These are phyloP conservation scores for Moesziomyces antarcticus DNA, from an alignment of 1,284 basidiomycete genomes.

Conservation along the genomic window DNA sequence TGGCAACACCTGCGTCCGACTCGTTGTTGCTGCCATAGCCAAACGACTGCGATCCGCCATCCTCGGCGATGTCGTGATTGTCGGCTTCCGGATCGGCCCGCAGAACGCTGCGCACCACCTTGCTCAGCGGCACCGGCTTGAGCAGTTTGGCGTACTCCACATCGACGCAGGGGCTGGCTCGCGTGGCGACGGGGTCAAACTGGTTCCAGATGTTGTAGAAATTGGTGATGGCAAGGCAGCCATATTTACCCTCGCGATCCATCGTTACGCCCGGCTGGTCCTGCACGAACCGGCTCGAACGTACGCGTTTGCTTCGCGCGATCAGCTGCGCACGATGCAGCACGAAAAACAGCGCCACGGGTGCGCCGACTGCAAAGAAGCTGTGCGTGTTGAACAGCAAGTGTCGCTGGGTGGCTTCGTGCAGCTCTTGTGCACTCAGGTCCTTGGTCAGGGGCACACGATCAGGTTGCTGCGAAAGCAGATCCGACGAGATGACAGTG, in stretches of 20 bases:
- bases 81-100: conserved; percentile 27
- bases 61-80: conserved; percentile 36
- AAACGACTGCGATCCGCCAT: conserved; percentile 36
- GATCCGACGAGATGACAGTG: conserved; percentile 72
- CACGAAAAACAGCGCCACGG: conserved; percentile 72
- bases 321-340: conserved; percentile 72
- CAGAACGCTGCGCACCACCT: conserved; percentile 37
- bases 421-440: conserved; percentile 16
- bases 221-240: conserved; percentile 71
- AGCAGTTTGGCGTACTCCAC: conserved; percentile 56
- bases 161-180: conserved; percentile 68
- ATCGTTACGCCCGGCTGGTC: conserved; percentile 64
- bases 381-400: conserved; percentile 69
- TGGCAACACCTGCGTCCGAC: conserved; percentile 22
- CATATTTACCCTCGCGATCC: conserved; percentile 71
- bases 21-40: conserved; percentile 24
- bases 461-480: conserved; percentile 73
- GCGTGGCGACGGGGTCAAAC: conserved; percentile 71
- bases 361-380: conserved; percentile 72
- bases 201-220: conserved; percentile 72
- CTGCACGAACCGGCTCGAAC: conserved; percentile 71
- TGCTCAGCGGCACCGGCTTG: conserved; percentile 42
- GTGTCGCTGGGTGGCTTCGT: conserved; percentile 20
- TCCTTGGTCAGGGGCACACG: conserved; percentile 62
- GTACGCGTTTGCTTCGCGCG: conserved; percentile 71